Evolutionary conservation across 2,329 filamentous ascomycete species (phyloP), one percentile per base, ranked within the genome.

Genomic region (Colletotrichum noveboracense): DNA sequence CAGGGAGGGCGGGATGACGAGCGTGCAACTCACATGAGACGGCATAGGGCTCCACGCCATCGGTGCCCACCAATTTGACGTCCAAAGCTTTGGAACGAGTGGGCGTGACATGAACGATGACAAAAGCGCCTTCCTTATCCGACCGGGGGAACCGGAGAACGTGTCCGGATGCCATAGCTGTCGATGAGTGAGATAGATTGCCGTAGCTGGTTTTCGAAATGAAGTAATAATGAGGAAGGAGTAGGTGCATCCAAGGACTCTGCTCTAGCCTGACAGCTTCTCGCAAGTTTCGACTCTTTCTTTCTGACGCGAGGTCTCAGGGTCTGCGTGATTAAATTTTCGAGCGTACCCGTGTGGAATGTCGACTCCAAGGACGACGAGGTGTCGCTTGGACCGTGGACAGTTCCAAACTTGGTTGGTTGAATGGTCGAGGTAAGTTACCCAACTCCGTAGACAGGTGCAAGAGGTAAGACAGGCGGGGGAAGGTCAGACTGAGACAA

Each of bases 31-130:
- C 87, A 93, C 92, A 84, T 76, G 88, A 88, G 71, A 87, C 83
- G 56, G 88, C 85, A 83, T 92, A 94, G 8, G 92, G 89, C 64
- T 87, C 88, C 71, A 90, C 88, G 70, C 91, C 91, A 79, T 96
- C 94, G 34, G 93, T 95, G 38, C 90, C 94, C 38, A 93, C 87
- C 34, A 96, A 83, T 81, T 91, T 92, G 62, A 94, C 83, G 82
- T 95, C 93, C 34, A 95, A 85, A 2, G 89, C 87, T 73, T 87
- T 76, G 43, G 86, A 84, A 48, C 86, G 86, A 71, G 83, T 88
- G 26, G 89, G 85, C 3, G 87, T 86, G 72, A 92, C 89, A 79
- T 94, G 89, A 21, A 94, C 81, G 26, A 96, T 87, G 34, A 95
- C 88, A 77, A 89, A 92, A 18, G 86, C 84, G 62, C 87, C 85